Conservation (phyloP, 768 basidiomycete species). For the Fomitopsis pulvina region DNA sequence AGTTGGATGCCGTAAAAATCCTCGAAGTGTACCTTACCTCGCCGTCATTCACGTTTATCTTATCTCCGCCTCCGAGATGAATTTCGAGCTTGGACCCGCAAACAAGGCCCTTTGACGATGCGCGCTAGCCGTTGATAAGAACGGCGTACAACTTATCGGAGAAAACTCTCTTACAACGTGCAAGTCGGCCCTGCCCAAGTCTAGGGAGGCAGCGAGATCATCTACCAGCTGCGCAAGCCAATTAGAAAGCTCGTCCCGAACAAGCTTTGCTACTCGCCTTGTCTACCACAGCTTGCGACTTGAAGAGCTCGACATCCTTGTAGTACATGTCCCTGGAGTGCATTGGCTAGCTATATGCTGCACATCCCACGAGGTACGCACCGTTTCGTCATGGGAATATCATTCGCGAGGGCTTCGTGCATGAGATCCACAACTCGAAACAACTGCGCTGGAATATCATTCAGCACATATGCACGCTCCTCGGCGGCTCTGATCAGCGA, state of each 20-base stretch:
- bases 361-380: conserved; percentile 3
- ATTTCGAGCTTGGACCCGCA: conserved; percentile 61
- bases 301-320: conserved; percentile 75
- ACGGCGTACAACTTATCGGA: not conserved
- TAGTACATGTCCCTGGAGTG: conserved; percentile 77
- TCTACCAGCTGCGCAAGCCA: conserved; percentile 49
- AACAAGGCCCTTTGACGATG: conserved; percentile 84
- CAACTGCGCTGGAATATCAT: conserved; percentile 48
- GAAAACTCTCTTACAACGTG: conserved; percentile 53
- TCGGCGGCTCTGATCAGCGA: not conserved
- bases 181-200: conserved; percentile 65
- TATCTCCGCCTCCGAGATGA: conserved; percentile 48
- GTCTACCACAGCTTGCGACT: conserved; percentile 73
- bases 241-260: not conserved
- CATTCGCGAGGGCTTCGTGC: conserved; percentile 57
- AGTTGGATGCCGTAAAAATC: not conserved
- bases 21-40: conserved; percentile 38
- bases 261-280: conserved; percentile 35
- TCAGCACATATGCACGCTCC: not conserved
- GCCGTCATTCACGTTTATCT: conserved; percentile 42
- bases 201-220: conserved; percentile 81
- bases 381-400: conserved; percentile 33
- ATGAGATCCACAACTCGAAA: conserved; percentile 58
- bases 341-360: not conserved
- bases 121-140: conserved; percentile 47